phyloP scores from a whole-genome alignment of 2,329 filamentous ascomycete genomes.

The Fusarium caatingaense region DNA sequence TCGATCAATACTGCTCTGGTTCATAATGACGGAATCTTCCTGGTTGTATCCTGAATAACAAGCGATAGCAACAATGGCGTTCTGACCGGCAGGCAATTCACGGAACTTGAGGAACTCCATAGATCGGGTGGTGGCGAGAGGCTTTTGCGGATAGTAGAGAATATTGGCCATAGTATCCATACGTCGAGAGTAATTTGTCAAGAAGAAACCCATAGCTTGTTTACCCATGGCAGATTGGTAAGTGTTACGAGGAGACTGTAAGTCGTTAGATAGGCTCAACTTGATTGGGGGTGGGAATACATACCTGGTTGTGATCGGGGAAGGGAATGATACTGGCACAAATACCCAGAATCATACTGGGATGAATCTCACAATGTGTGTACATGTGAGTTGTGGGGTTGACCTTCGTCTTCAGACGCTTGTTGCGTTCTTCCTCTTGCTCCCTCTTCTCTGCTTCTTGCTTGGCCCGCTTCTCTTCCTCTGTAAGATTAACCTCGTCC shows the following conservation, averaged over 20 bases:
- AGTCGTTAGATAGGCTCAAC: conserved; percentile 6
- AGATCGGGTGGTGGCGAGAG: conserved; percentile 91
- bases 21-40: conserved; percentile 99
- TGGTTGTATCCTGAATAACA: conserved; percentile 99
- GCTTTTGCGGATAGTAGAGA: conserved; percentile 98
- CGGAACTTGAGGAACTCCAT: conserved; percentile 99
- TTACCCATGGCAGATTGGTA: conserved; percentile 99
- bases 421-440: conserved; percentile 74
- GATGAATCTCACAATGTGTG: conserved; percentile 99
- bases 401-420: conserved; percentile 86
- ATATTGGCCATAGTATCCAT: conserved; percentile 99
- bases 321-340: conserved; percentile 99
- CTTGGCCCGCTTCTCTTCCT: conserved; percentile 22
- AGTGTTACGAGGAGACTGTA: conserved; percentile 93
- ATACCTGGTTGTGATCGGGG: conserved; percentile 94
- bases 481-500: conserved; percentile 61
- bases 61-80: conserved; percentile 97
- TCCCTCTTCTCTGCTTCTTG: conserved; percentile 58
- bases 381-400: conserved; percentile 91
- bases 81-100: conserved; percentile 95
- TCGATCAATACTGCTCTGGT: conserved; percentile 98
- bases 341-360: conserved; percentile 98
- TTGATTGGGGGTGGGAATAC: conserved; percentile 44
- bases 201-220: conserved; percentile 98
- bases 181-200: conserved; percentile 95